These are phyloP conservation scores for Talaromyces sp. DNA, from an alignment of 2,329 filamentous ascomycete species.

Conservation along the genomic window DNA sequence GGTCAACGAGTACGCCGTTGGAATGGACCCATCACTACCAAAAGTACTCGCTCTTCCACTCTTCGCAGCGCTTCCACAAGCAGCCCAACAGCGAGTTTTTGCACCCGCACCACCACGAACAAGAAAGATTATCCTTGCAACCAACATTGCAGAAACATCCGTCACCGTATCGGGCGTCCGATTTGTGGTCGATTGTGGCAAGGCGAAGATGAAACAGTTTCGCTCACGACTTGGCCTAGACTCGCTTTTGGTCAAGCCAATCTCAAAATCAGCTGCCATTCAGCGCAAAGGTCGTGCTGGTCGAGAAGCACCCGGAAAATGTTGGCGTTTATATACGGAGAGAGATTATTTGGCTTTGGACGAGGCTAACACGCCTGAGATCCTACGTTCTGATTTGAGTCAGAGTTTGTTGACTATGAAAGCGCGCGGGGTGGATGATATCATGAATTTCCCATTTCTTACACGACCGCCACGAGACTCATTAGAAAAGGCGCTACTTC, in stretches of 20 bases:
- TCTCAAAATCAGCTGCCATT: slow-evolving; percentile 89
- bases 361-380: slow-evolving; percentile 78
- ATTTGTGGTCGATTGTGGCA: slow-evolving; percentile 88
- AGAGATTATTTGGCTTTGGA: slow-evolving; percentile 66
- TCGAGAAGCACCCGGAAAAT: slow-evolving; percentile 85
- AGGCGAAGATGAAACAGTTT: slow-evolving; percentile 91
- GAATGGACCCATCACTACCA: slow-evolving; percentile 70
- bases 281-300: slow-evolving; percentile 90
- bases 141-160: slow-evolving; percentile 98
- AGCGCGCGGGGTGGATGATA: slow-evolving; percentile 77
- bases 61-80: slow-evolving; percentile 84
- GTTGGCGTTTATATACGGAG: slow-evolving; percentile 84
- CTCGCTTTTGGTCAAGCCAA: slow-evolving; percentile 82
- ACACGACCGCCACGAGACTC: slow-evolving; percentile 74
- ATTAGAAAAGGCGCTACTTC: slow-evolving; percentile 75
- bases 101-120: slow-evolving; percentile 68
- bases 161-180: slow-evolving; percentile 91
- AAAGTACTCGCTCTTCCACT: slow-evolving; percentile 68
- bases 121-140: slow-evolving; percentile 85
- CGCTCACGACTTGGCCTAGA: slow-evolving; percentile 80
- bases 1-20: slow-evolving; percentile 73
- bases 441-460: slow-evolving; percentile 79
- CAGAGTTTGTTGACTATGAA: slow-evolving; percentile 91
- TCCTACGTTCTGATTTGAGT: slow-evolving; percentile 82
- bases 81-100: slow-evolving; percentile 83